Base-by-base conservation (phyloP, 1,139 yeast genomes). In the Debaryomyces subglobosus region DNA sequence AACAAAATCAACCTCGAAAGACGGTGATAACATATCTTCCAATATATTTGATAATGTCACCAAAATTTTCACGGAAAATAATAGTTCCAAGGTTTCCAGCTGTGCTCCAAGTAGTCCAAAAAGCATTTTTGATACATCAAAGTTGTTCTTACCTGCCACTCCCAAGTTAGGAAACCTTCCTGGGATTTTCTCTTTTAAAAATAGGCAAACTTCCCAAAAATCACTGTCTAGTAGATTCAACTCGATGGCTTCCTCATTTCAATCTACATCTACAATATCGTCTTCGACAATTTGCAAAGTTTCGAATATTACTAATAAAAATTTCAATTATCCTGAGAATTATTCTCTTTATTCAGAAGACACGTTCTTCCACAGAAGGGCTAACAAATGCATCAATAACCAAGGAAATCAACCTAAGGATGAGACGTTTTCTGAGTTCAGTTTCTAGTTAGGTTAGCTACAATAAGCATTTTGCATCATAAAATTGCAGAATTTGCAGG, bases 41-140 rank as follows among this genome's bases (percentile, higher is more conserved):
- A 49, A 32, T 21, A 13, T 49, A 16, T 44, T 49, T 21, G 49
- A 47, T 20, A 43, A 42, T 25, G 10, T 49, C 4, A 30, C 42
- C 37, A 44, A 42, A 20, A 23, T 48, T 9, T 48, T 48, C 44
- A 29, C 20, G 13, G 18, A 29, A n/a, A 45, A 36, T 15, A 44
- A 12, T 12, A 30, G 42, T 21, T 38, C 43, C 18, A 37, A 38
- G 35, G 43, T 21, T n/a, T 25, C 42, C 20, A 29, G 23, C 20
- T 29, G 38, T 16, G n/a, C 43, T 23, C 32, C 46, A 18, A 37
- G 15, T 10, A 44, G 46, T 15, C 16, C 20, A 15, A 39, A 39
- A 24, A 25, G 40, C 29, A 15, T 20, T 33, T 45, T 29, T 15
- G 29, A 39, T 20, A 32, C 35, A 9, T 8, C 41, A 5, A 40